These are phyloP conservation scores for Solanum pennellii DNA, from an alignment of 257 asterid species.

Conservation along the genomic window DNA sequence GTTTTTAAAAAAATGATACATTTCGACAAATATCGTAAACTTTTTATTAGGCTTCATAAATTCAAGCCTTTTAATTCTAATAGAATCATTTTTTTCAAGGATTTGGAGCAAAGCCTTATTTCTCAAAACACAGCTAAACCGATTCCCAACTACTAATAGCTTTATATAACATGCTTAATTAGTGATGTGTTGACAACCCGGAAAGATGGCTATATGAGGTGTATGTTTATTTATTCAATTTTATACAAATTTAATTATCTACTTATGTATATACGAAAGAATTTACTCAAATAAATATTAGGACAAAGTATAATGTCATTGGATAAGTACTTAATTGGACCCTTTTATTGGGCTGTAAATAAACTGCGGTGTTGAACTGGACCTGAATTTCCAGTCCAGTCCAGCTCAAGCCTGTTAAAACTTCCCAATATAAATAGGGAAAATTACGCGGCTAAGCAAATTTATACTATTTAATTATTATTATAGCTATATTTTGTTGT, in stretches of 20 bases:
- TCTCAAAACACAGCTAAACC: background rate
- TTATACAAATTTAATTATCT: too few relatives aligned
- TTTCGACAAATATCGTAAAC: background rate
- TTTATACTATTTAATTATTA: too few relatives aligned
- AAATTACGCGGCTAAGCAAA: too few relatives aligned
- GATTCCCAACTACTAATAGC: background rate
- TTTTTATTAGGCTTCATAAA: background rate
- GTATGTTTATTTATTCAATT: too few relatives aligned
- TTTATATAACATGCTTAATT: too few relatives aligned
- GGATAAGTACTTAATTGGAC: background rate
- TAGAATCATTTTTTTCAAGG: background rate
- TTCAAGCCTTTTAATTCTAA: background rate
- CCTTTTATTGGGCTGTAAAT: background rate
- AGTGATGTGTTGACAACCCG: background rate
- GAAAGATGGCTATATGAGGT: background rate
- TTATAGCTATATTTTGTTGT: too few relatives aligned
- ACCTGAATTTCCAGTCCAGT: background rate
- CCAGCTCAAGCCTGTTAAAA: background rate
- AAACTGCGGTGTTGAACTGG: background rate
- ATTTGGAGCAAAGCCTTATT: background rate
- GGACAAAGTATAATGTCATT: background rate
- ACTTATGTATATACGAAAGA: rapidly evolving
- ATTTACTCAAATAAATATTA: background rate
- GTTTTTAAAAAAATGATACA: too few relatives aligned
- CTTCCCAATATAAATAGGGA: background rate